Conservation (phyloP, 2,329 filamentous ascomycete species). For the Ploettnerulaceae sp. region DNA sequence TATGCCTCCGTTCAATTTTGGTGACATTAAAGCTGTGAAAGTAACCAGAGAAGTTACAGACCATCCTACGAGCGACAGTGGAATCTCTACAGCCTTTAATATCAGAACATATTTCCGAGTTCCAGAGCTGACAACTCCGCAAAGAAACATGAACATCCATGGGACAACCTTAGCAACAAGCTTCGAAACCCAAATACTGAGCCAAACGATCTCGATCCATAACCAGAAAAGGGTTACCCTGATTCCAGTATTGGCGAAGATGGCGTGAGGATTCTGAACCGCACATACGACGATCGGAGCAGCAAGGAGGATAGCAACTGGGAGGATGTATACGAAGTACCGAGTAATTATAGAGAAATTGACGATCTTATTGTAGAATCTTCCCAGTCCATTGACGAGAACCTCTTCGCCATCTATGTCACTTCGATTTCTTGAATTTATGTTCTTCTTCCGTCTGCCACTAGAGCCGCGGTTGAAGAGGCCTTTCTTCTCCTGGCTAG, state of each 20-base stretch:
- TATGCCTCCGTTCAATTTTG: constrained; percentile 18
- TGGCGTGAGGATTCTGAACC: constrained; percentile 23
- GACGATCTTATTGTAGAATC: constrained; percentile 59
- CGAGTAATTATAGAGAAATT: constrained; percentile 59
- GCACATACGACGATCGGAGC: constrained; percentile 52
- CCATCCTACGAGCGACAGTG: constrained; percentile 66
- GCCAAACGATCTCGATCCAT: constrained; percentile 66
- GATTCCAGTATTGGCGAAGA: constrained; percentile 36
- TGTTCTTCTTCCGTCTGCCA: constrained; percentile 45
- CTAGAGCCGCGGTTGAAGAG: constrained; percentile 19
- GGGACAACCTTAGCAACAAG: constrained; percentile 57
- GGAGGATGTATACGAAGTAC: constrained; percentile 64
- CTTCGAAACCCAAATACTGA: constrained; percentile 63
- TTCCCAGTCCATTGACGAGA: constrained; percentile 60
- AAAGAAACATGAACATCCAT: constrained; percentile 61
- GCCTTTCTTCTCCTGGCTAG: constrained; percentile 29
- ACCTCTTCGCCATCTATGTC: constrained; percentile 48
- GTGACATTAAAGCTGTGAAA: constrained; percentile 51
- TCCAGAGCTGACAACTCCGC: constrained; percentile 63
- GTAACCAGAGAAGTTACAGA: constrained; percentile 57
- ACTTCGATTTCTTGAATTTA: constrained; percentile 38
- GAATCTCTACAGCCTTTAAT: constrained; percentile 58
- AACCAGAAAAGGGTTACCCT: constrained; percentile 58
- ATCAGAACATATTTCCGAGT: constrained; percentile 67
- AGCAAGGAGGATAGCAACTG: constrained; percentile 56